Evolutionary conservation across 805 yeast species (phyloP).

Genomic region (Candida pseudoglaebosa): DNA sequence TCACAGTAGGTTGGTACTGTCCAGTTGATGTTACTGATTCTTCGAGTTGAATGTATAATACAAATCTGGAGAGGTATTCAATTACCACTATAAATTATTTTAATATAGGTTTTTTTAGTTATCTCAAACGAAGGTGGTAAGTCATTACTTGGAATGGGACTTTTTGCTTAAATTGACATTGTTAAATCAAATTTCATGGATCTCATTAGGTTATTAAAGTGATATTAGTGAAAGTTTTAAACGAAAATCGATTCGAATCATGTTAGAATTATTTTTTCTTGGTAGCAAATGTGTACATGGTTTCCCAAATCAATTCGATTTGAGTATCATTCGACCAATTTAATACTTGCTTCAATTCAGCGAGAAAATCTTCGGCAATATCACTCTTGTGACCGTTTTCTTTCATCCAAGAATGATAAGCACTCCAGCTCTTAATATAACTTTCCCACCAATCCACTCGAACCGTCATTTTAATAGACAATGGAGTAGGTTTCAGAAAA

Average conservation of each 20-base stretch:
- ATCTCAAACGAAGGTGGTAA: no score
- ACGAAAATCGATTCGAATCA: no score
- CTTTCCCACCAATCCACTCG: conserved; percentile 18
- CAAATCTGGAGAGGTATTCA: not conserved
- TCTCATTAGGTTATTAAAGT: no score
- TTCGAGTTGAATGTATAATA: no score
- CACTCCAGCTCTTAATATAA: conserved; percentile 36
- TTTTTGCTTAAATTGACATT: not conserved
- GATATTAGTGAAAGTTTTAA: no score
- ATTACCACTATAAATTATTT: not conserved
- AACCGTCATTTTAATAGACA: conserved; percentile 10
- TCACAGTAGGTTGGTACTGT: no score
- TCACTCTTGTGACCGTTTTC: conserved; percentile 35
- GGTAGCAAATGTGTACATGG: conserved; percentile 49
- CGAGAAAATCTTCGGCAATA: conserved; percentile 45
- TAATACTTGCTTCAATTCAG: conserved; percentile 37
- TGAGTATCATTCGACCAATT: conserved; percentile 45
- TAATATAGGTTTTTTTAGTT: no score
- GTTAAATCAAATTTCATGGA: no score
- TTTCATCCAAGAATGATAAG: conserved; percentile 35
- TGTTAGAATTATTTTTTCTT: conserved; percentile 13
- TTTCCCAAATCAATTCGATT: conserved; percentile 50
- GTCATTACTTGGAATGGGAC: no score
- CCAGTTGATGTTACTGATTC: not conserved
- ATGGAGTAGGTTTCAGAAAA: conserved; percentile 7